Percentiles rank a stretch among this genome's conserved stretches.
These are phyloP conservation scores for Sphagnurus paluster DNA, from an alignment of 1,284 basidiomycete genomes.

Conservation along the genomic window DNA sequence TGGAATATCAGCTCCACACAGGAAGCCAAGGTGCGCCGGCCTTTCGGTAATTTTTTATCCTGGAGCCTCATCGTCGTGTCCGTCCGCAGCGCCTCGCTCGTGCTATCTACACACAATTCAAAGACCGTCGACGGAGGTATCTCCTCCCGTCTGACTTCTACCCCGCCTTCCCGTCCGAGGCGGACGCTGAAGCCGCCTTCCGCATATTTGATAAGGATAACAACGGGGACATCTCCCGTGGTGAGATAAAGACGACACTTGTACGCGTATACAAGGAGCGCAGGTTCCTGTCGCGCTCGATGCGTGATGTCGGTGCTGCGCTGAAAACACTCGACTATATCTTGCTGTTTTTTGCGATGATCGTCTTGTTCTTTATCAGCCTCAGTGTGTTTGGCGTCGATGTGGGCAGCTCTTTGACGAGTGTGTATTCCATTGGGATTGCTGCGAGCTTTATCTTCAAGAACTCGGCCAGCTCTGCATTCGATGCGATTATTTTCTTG, in stretches of 20 bases:
- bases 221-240: constrained; percentile 77
- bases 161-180: constrained; percentile 61
- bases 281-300: constrained; percentile 65
- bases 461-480: constrained; percentile 64
- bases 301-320: constrained; percentile 70
- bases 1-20: constrained; percentile 56
- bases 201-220: constrained; percentile 74
- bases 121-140: constrained; percentile 53
- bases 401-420: constrained; percentile 60
- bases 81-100: constrained; percentile 59
- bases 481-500: constrained; percentile 77
- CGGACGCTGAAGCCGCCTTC: constrained; percentile 66
- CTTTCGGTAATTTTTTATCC: constrained; percentile 11
- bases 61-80: neutral
- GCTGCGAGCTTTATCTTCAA: constrained; percentile 79
- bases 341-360: constrained; percentile 58
- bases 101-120: constrained; percentile 66
- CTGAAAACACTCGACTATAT: constrained; percentile 63
- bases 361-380: constrained; percentile 72
- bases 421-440: constrained; percentile 66
- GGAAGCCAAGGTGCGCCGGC: constrained; percentile 62
- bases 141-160: constrained; percentile 70
- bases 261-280: constrained; percentile 78
- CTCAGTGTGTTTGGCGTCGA: constrained; percentile 70
- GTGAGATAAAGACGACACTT: constrained; percentile 73